Base-by-base conservation (phyloP, 208 protist species). In the Leishmania aethiopica region DNA sequence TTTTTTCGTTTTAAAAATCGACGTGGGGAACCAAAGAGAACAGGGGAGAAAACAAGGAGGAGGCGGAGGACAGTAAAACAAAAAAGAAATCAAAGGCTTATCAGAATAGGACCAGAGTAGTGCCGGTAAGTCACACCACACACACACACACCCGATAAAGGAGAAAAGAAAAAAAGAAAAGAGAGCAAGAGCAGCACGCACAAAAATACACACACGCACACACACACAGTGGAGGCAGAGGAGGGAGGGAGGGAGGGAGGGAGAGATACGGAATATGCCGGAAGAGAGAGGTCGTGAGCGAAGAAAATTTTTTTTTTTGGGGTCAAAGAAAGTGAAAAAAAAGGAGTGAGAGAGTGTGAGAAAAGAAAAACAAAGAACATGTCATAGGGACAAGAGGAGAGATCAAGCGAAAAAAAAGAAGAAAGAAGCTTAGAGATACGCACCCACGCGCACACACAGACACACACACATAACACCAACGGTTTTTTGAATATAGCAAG, bases 111-210 rank as follows among this genome's bases (percentile, higher is more conserved):
- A 13, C 22, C 13, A 64, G 55, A 11, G 59, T 5, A 64, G 59
- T 2, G 59, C 22, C 35, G 59, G 28, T 11, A 28, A 35, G n/a
- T 11, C 40, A 42, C 40, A 42, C 40, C 55, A 35, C 22, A 17
- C 7, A 25, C 3, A 64, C 28, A 22, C 53, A 62, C 25, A 28
- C 32, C 19, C 35, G 40, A n/a, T 2, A 75, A 42, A 84, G 17
- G 64, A 10, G 51, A 13, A 60, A 72, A 32, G 78, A 75, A 35
- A 70, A 81, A 42, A 73, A 22, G n/a, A 55, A 28, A 35, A 81
- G 77, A 42, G 73, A 32, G n/a, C 35, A 28, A 83, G 10, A 78
- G 28, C 47, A 28, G 19, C 57, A 62, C 57, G 8, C 28, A 32
- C 57, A 62, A 17, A 62, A 3, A 62, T 1, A 62, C 17, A 22